Evolutionary conservation across 768 basidiomycete species (phyloP).

Genomic region (Leccinum fibrillosum): DNA sequence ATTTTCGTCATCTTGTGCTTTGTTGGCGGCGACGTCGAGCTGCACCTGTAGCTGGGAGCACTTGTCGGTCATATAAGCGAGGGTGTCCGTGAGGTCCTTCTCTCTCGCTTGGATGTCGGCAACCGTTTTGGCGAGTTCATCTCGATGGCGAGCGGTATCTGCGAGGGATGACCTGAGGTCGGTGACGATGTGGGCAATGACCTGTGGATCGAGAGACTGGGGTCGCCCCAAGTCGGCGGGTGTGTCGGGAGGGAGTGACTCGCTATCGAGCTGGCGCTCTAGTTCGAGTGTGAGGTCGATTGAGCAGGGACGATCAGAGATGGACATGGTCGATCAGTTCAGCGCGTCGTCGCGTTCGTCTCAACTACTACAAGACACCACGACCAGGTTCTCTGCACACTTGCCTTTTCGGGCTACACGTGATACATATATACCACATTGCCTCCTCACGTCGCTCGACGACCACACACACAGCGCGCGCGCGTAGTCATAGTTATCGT

Average conservation of each 20-base stretch:
- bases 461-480: background rate
- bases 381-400: no score
- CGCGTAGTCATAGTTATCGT: slow-evolving; percentile 8
- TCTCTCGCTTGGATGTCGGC: slow-evolving; percentile 50
- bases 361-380: background rate
- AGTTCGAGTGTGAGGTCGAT: slow-evolving; percentile 81
- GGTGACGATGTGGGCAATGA: slow-evolving; percentile 73
- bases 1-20: slow-evolving; percentile 70
- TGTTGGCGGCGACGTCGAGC: slow-evolving; percentile 46
- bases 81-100: slow-evolving; percentile 57
- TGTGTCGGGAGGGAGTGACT: slow-evolving; percentile 52
- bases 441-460: background rate
- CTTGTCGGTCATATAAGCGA: slow-evolving; percentile 65
- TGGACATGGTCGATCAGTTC: slow-evolving; percentile 26
- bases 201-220: slow-evolving; percentile 65
- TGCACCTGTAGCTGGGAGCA: slow-evolving; percentile 57
- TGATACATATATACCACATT: slow-evolving; percentile 1
- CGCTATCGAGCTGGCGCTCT: slow-evolving; percentile 69
- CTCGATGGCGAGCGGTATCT: slow-evolving; percentile 67
- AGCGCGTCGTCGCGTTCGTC: slow-evolving; percentile 9
- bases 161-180: slow-evolving; percentile 65
- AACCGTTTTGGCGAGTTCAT: slow-evolving; percentile 56
- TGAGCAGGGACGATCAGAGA: slow-evolving; percentile 40
- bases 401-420: slow-evolving; percentile 10
- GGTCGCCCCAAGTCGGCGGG: slow-evolving; percentile 35